These are phyloP conservation scores for Capsicum chinense DNA, from an alignment of 257 asterid genomes.

Conservation along the genomic window DNA sequence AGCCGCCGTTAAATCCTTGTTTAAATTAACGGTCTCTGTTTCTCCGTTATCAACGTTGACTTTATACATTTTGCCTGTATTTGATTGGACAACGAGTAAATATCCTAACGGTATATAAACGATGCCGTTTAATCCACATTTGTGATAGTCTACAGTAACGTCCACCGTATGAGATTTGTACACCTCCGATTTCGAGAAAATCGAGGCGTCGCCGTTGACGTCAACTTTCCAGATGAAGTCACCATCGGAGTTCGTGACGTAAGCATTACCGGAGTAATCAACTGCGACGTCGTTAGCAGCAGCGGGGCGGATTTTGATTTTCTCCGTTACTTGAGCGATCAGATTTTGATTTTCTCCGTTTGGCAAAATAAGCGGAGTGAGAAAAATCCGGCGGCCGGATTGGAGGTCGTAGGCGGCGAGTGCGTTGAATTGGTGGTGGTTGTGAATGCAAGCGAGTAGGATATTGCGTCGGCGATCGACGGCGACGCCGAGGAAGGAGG, in stretches of 20 bases:
- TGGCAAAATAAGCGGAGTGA: slow-evolving; percentile 44
- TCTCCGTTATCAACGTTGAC: slow-evolving; percentile 71
- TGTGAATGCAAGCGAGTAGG: slow-evolving; percentile 67
- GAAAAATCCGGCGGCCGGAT: slow-evolving; percentile 54
- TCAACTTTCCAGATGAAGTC: slow-evolving; percentile 69
- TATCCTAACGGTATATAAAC: slow-evolving; percentile 63
- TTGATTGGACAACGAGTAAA: slow-evolving; percentile 70
- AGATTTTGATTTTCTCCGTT: slow-evolving; percentile 28
- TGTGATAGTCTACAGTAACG: slow-evolving; percentile 23
- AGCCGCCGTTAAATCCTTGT: slow-evolving; percentile 57
- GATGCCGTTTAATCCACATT: slow-evolving; percentile 71
- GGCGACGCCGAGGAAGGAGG: slow-evolving; percentile 62
- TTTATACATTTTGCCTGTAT: slow-evolving; percentile 67
- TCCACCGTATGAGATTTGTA: slow-evolving; percentile 57
- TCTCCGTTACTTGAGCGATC: slow-evolving; percentile 38
- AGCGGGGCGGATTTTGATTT: slow-evolving; percentile 21
- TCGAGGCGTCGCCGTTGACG: slow-evolving; percentile 56
- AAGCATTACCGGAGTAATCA: slow-evolving; percentile 72
- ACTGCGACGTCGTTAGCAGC: slow-evolving; percentile 63
- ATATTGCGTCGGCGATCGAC: slow-evolving; percentile 67
- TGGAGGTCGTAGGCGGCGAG: slow-evolving; percentile 63
- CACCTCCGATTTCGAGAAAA: slow-evolving; percentile 52
- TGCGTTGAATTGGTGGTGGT: slow-evolving; percentile 59
- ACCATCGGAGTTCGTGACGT: slow-evolving; percentile 67
- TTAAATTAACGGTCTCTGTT: slow-evolving; percentile 58